A percentile compares a stretch with the other conserved stretches of the same genome.
Conservation (phyloP, 306 rosid species). For the apple (Malus domestica) region ASM211411v1 NC_041792.1:27696907-27697406, state of each 20-base stretch:
- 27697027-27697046: slow-evolving; percentile 9
- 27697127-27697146: neutral
- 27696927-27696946: neutral
- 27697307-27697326: no score
- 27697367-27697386: no score
- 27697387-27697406: no score
- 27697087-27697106: neutral
- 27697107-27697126: slow-evolving; percentile 8
- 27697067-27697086: slow-evolving; percentile 1
- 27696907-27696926: neutral
- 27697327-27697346: no score
- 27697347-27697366: no score
- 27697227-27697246: neutral
- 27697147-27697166: neutral
- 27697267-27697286: no score
- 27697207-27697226: neutral
- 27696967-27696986: neutral
- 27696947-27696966: neutral
- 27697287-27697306: no score
- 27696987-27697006: neutral
- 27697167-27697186: neutral
- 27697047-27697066: neutral
- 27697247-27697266: no score
- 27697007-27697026: slow-evolving; percentile 7
- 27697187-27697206: neutral